Percentiles rank a stretch among this genome's conserved stretches.
Evolutionary conservation across 1,139 yeast genomes (phyloP).

Genomic region (Suhomyces atakaporum): DNA sequence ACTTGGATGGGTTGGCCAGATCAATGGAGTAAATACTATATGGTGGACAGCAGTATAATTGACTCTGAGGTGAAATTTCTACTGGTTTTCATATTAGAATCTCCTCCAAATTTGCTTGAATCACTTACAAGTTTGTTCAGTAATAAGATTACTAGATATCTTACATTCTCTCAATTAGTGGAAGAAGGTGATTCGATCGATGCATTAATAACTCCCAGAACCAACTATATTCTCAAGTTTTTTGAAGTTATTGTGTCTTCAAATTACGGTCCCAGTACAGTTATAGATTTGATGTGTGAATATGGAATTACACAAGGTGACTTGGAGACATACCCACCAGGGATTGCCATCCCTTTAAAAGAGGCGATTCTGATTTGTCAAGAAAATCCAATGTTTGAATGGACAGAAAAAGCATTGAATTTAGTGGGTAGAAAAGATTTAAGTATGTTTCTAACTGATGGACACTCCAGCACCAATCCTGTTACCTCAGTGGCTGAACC

Average conservation of each 20-base stretch:
- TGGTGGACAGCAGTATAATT: slow-evolving; percentile 24
- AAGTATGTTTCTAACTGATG: slow-evolving; percentile 28
- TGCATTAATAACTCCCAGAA: slow-evolving; percentile 62
- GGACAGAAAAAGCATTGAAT: slow-evolving; percentile 52
- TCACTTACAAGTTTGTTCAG: slow-evolving; percentile 57
- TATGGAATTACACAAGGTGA: slow-evolving; percentile 52
- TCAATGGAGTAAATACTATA: slow-evolving; percentile 63
- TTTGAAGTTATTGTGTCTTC: slow-evolving; percentile 65
- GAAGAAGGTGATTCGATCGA: slow-evolving; percentile 68
- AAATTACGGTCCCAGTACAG: slow-evolving; percentile 50
- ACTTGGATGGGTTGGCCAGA: slow-evolving; percentile 77
- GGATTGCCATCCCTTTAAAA: slow-evolving; percentile 65
- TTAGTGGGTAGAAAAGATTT: slow-evolving; percentile 72
- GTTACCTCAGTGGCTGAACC: slow-evolving; percentile 19
- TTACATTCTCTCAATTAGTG: slow-evolving; percentile 68
- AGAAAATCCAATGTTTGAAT: slow-evolving; percentile 52
- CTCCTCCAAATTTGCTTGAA: slow-evolving; percentile 58
- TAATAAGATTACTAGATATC: slow-evolving; percentile 48
- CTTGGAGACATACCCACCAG: slow-evolving; percentile 73
- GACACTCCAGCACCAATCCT: slow-evolving; percentile 9
- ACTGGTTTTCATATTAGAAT: slow-evolving; percentile 44
- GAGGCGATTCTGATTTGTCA: slow-evolving; percentile 62
- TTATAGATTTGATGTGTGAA: slow-evolving; percentile 61
- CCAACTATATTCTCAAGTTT: slow-evolving; percentile 55
- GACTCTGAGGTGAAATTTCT: slow-evolving; percentile 35